phyloP scores from a whole-genome alignment of 768 basidiomycete genomes.

The Naganishia friedmannii region DNA sequence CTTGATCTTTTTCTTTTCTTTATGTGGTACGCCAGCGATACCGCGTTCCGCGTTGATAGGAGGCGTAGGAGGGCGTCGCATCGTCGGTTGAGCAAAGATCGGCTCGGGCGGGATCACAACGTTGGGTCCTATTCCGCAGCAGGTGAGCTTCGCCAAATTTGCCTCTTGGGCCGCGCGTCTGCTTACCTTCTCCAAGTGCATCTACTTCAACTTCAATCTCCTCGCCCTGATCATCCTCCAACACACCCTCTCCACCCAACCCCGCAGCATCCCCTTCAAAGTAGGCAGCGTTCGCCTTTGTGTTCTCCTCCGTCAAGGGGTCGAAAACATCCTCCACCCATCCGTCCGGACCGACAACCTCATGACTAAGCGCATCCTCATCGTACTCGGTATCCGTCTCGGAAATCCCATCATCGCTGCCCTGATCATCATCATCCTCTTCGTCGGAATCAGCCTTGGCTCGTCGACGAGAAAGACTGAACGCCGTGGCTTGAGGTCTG shows the following conservation, averaged over 20 bases:
- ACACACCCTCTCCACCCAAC: constrained; percentile 35
- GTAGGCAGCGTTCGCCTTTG: constrained; percentile 65
- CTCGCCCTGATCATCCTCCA: constrained; percentile 43
- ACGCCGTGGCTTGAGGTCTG: constrained; percentile 61
- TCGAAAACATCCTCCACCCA: constrained; percentile 58
- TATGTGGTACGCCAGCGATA: constrained; percentile 35
- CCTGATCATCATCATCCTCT: constrained; percentile 33
- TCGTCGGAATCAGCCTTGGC: constrained; percentile 29
- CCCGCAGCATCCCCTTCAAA: constrained; percentile 47
- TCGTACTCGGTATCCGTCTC: constrained; percentile 54
- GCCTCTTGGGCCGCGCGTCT: constrained; percentile 64
- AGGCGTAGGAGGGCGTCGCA: constrained; percentile 32
- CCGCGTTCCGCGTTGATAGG: constrained; percentile 30
- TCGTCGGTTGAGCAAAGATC: constrained; percentile 36
- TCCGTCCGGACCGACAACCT: constrained; percentile 54
- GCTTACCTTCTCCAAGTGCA: constrained; percentile 75
- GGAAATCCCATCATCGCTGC: constrained; percentile 59
- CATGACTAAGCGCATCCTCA: constrained; percentile 55
- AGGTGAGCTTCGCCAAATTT: constrained; percentile 55
- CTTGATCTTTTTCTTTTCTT: constrained; percentile 53
- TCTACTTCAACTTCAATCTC: constrained; percentile 68
- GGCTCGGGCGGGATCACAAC: constrained; percentile 48
- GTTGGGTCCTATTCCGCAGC: constrained; percentile 57
- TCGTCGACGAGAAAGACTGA: constrained; percentile 44
- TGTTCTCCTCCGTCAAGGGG: constrained; percentile 79